Conservation (phyloP, 306 rosid genomes). For the Cucumis melo region DNA sequence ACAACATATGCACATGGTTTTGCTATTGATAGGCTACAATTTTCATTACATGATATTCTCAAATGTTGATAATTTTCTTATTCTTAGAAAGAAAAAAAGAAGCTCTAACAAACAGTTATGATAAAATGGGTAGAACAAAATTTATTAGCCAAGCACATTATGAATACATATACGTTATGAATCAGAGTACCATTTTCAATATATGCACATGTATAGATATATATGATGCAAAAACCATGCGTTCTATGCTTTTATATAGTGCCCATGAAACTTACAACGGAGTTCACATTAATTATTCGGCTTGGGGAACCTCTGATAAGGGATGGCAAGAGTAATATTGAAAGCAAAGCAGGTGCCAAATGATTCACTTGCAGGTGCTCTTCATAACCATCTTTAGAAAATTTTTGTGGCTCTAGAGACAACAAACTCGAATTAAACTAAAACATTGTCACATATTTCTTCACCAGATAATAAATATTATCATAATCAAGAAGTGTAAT, state of each 20-base stretch:
- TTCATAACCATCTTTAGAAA: slow-evolving; percentile 89
- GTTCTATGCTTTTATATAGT: not conserved
- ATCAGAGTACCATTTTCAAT: not conserved
- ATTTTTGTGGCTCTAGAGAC: slow-evolving; percentile 64
- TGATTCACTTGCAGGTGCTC: slow-evolving; percentile 98
- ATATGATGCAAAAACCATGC: not conserved
- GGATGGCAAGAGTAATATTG: slow-evolving; percentile 88
- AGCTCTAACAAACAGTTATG: not conserved
- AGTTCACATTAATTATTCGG: slow-evolving; percentile 82
- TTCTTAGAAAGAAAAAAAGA: not conserved
- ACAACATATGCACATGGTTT: not conserved
- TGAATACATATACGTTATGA: not conserved
- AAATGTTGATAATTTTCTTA: not conserved
- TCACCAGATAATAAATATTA: not conserved
- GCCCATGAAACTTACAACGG: slow-evolving; percentile 53
- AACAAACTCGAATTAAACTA: slow-evolving; percentile 10
- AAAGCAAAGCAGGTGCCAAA: slow-evolving; percentile 89
- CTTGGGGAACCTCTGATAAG: slow-evolving; percentile 90
- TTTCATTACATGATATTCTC: not conserved
- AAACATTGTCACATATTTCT: slow-evolving; percentile 4
- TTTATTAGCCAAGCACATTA: not conserved
- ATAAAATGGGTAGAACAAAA: not conserved
- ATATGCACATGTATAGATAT: not conserved
- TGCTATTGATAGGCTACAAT: not conserved
- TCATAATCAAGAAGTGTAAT: not conserved